A percentile compares a stretch with the other conserved stretches of the same genome.
phyloP scores from a whole-genome alignment of 2,329 filamentous ascomycete genomes.

The Exophiala viscosa region DNA sequence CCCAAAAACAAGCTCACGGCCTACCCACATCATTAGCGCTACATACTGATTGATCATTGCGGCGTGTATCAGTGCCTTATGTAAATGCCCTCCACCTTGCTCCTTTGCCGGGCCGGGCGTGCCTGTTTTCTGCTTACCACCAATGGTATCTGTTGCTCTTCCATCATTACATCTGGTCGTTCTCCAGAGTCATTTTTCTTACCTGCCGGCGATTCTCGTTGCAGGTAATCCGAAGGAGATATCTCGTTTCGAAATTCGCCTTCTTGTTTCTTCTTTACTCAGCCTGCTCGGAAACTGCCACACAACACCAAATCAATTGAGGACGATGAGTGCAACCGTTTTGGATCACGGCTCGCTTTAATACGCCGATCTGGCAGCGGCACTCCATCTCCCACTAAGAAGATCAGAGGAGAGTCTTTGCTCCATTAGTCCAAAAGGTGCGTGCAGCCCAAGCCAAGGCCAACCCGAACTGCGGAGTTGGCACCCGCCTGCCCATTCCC shows the following conservation, averaged over 20 bases:
- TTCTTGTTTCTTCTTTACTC: not conserved
- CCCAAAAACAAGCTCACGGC: not conserved
- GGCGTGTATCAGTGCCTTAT: not conserved
- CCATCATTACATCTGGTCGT: slow-evolving; percentile 1
- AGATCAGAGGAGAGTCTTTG: not conserved
- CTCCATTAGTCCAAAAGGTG: slow-evolving; percentile 2
- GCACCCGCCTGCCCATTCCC: slow-evolving; percentile 6
- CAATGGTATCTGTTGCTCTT: not conserved
- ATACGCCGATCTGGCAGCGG: slow-evolving; percentile 5
- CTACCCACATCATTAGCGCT: not conserved
- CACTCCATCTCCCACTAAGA: not conserved
- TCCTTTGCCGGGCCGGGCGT: not conserved
- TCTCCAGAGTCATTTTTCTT: not conserved
- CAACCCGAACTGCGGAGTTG: slow-evolving; percentile 8
- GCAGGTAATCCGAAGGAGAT: not conserved
- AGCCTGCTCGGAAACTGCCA: not conserved
- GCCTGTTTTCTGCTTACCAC: not conserved
- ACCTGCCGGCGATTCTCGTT: not conserved
- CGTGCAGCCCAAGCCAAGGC: slow-evolving; percentile 5
- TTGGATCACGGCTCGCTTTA: slow-evolving; percentile 2
- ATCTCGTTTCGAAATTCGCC: not conserved
- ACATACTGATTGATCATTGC: not conserved
- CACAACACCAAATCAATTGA: not conserved
- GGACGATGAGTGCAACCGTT: not conserved
- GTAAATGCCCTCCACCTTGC: not conserved